Evolutionary conservation across 306 rosid genomes (phyloP), one percentile per base, ranked within the genome.

Genomic region (Vigna unguiculata): DNA sequence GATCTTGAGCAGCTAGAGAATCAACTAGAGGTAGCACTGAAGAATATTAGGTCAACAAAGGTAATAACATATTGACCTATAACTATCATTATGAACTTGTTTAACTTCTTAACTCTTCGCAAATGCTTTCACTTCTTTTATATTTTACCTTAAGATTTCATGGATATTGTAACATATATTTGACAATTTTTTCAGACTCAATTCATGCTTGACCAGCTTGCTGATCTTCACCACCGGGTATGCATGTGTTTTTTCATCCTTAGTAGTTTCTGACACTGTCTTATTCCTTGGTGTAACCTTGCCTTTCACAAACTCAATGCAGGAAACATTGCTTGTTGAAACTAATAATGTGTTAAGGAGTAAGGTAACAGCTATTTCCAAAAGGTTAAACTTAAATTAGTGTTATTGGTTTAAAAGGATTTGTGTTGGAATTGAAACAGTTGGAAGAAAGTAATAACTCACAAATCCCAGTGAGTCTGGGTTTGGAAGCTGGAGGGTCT

Each of bases 191-290:
- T 70, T 32, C 91, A 91, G 97, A 91, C 95, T 75, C 91, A 88
- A 60, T 81, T 71, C 78, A 84, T 91, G 89, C 87, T 90, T 58
- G 90, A 88, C 47, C 97, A 93, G 82, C 95, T 93, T 67, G 72
- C 84, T 53, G 93, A 89, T 83, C 98, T 93, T 78, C 96, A 93
- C 70, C 84, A 76, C 75, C 87, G 84, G 90, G 98, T 93, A 86
- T 36, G 66, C 15, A 1, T 17, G 17, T 9, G 13, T 43, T 76
- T 58, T 36, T 65, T 60, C 10, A 12, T 69, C 36, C 54, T 48
- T 34, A 17, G 9, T 19, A 17, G 20, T 36, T 38, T 52, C 60
- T 64, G 15, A 46, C 38, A 68, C 38, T 10, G 9, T 61, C 2
- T 7, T 13, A 30, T 45, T 34, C 14, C 14, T 38, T 32, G 19